Evolutionary conservation across 352 stramenopile genomes (phyloP).

Genomic region (Phytopythium aichiense): DNA sequence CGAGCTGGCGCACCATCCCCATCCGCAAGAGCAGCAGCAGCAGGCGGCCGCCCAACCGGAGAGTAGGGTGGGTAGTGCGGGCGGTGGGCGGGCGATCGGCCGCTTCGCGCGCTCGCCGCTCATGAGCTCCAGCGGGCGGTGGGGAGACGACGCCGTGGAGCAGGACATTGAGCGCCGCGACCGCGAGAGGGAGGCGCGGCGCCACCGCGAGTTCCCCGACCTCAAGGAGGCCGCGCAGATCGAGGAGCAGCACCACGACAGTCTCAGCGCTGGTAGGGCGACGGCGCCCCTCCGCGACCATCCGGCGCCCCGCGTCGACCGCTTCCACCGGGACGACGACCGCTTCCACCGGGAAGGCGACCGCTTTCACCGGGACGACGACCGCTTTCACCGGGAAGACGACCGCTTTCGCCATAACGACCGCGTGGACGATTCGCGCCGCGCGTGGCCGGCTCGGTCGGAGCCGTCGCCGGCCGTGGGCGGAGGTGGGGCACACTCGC

Average conservation of each 20-base stretch:
- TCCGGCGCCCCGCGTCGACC: not conserved
- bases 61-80: not conserved
- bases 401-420: not conserved
- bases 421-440: not conserved
- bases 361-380: not conserved
- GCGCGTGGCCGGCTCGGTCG: not conserved
- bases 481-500: conserved; percentile 1
- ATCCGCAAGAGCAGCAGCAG: not conserved
- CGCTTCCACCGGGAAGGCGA: not conserved
- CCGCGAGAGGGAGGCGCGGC: conserved; percentile 18
- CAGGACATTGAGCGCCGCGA: conserved; percentile 44
- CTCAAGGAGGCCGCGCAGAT: conserved; percentile 24
- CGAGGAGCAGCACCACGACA: conserved; percentile 12
- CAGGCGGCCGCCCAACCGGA: not conserved
- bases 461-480: not conserved
- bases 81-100: not conserved
- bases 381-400: not conserved
- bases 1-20: not conserved
- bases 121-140: conserved; percentile 31
- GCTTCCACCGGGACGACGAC: not conserved
- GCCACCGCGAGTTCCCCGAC: conserved; percentile 37
- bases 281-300: not conserved
- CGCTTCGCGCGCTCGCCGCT: conserved; percentile 2
- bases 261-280: not conserved
- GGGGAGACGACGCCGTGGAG: conserved; percentile 73